A percentile compares a stretch with the other conserved stretches of the same genome.
Conservation (phyloP, 805 yeast species). For the Kregervanrija pseudodelftensis region DNA sequence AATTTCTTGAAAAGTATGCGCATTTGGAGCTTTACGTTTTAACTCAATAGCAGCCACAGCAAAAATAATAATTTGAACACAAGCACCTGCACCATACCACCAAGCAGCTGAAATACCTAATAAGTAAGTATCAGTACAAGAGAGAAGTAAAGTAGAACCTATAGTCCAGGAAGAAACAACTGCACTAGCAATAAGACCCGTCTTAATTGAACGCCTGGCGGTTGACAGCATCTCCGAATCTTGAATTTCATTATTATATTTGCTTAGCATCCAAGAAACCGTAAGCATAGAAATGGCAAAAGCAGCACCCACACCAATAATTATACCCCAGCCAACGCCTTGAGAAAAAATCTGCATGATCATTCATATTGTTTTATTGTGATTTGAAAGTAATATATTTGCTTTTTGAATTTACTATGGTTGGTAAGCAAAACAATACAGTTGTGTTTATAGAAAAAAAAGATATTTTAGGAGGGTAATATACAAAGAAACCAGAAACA, state of each 20-base stretch:
- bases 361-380: too few species aligned
- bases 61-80: conserved; percentile 29
- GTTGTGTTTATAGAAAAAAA: too few species aligned
- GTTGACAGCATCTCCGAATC: conserved; percentile 36
- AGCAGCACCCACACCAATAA: conserved; percentile 40
- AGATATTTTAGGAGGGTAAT: too few species aligned
- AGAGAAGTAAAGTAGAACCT: conserved; percentile 25
- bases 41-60: conserved; percentile 27
- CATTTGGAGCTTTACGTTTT: conserved; percentile 30
- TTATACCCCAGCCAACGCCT: conserved; percentile 33
- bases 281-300: conserved; percentile 34
- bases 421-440: too few species aligned
- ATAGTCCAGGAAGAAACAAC: conserved; percentile 33
- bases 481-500: too few species aligned
- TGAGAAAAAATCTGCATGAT: conserved; percentile 12
- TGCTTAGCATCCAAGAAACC: conserved; percentile 28
- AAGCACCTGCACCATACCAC: conserved; percentile 29
- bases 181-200: conserved; percentile 31
- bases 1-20: conserved; percentile 31
- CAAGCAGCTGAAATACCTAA: conserved; percentile 32
- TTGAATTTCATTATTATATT: conserved; percentile 33
- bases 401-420: too few species aligned
- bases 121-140: conserved; percentile 25
- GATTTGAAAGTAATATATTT: too few species aligned
- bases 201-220: conserved; percentile 30